phyloP scores from a whole-genome alignment of 805 yeast species.

The Teunomyces kruisii region DNA sequence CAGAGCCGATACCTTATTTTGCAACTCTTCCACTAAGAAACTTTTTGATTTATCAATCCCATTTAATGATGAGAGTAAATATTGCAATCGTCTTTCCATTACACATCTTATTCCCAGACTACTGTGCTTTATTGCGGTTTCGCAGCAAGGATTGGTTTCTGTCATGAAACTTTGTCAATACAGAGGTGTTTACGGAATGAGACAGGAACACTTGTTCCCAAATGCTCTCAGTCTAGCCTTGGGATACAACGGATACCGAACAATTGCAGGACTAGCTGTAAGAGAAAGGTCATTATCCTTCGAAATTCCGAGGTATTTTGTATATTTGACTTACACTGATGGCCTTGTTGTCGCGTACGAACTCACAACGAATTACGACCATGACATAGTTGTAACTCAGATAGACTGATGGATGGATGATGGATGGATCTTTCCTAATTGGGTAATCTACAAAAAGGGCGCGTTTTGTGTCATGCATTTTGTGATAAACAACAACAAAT shows the following conservation, averaged over 20 bases:
- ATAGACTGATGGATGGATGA: not conserved
- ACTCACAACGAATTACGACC: slow-evolving; percentile 1
- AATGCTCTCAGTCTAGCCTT: slow-evolving; percentile 27
- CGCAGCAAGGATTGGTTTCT: slow-evolving; percentile 39
- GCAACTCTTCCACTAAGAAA: slow-evolving; percentile 46
- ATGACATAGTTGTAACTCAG: slow-evolving; percentile 2
- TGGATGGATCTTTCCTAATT: slow-evolving; percentile 6
- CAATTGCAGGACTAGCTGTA: slow-evolving; percentile 32
- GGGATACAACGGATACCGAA: slow-evolving; percentile 28
- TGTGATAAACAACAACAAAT: slow-evolving; percentile 2
- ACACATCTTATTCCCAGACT: slow-evolving; percentile 35
- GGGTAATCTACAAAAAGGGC: slow-evolving; percentile 4
- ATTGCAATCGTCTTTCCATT: slow-evolving; percentile 37
- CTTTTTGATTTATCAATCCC: slow-evolving; percentile 41
- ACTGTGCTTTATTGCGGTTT: slow-evolving; percentile 32
- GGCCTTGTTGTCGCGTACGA: slow-evolving; percentile 24
- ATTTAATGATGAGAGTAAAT: slow-evolving; percentile 33
- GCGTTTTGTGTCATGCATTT: slow-evolving; percentile 10
- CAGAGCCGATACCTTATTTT: slow-evolving; percentile 43
- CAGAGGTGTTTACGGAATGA: slow-evolving; percentile 40
- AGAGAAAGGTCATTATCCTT: slow-evolving; percentile 22
- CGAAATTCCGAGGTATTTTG: slow-evolving; percentile 23
- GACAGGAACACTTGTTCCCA: slow-evolving; percentile 45
- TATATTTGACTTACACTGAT: slow-evolving; percentile 35
- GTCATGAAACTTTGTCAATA: slow-evolving; percentile 37